These are phyloP conservation scores for Globisporangium spiculum DNA, from an alignment of 352 stramenopile genomes.

Conservation along the genomic window DNA sequence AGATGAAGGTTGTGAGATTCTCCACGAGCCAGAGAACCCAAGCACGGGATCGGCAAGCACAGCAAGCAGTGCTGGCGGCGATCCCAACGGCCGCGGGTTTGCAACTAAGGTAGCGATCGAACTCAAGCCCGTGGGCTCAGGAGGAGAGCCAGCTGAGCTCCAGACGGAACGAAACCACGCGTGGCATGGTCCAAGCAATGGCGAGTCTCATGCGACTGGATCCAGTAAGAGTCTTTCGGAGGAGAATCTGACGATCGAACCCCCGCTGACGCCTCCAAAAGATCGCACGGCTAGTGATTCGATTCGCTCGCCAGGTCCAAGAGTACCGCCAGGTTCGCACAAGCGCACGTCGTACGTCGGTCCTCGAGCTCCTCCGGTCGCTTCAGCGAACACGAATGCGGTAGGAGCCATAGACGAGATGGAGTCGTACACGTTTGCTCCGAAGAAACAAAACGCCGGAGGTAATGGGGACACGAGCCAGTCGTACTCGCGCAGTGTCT, in stretches of 20 bases:
- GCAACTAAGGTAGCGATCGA: background rate
- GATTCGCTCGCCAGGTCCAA: background rate
- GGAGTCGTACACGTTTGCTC: background rate
- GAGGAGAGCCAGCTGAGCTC: background rate
- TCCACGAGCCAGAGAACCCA: background rate
- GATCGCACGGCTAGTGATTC: background rate
- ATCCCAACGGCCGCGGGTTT: background rate
- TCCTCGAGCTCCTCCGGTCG: background rate
- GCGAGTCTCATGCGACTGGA: background rate
- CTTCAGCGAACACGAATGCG: no score
- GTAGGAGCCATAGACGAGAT: background rate
- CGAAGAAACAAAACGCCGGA: background rate
- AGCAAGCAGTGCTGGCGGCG: background rate
- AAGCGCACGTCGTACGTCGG: conserved; percentile 16
- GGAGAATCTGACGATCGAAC: background rate
- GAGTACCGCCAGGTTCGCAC: background rate
- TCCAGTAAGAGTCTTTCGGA: background rate
- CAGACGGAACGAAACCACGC: background rate
- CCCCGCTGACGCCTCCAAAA: background rate
- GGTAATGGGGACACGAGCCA: background rate
- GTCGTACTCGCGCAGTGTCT: conserved; percentile 4
- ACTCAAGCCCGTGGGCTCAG: background rate
- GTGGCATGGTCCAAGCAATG: background rate
- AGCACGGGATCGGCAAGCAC: background rate
- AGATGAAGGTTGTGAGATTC: background rate